These are phyloP conservation scores for Phytophthora aleatoria DNA, from an alignment of 352 stramenopile species.

Conservation along the genomic window DNA sequence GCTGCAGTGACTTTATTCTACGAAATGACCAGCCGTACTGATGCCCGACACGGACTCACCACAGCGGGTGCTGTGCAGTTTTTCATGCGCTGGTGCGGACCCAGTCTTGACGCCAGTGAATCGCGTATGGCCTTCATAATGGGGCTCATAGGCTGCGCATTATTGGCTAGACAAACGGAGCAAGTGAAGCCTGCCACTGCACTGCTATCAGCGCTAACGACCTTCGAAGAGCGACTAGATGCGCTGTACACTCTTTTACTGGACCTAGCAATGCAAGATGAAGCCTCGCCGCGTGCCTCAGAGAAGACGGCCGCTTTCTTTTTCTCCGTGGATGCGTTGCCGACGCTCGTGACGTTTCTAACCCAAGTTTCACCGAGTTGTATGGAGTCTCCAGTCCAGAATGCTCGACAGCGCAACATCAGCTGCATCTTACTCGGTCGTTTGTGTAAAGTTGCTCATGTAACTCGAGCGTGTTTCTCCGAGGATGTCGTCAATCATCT, in stretches of 20 bases:
- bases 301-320: constrained; percentile 49
- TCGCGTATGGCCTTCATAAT: constrained; percentile 46
- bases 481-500: constrained; percentile 69
- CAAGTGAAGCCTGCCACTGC: constrained; percentile 17
- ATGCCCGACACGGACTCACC: constrained; percentile 66
- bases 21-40: constrained; percentile 52
- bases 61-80: constrained; percentile 59
- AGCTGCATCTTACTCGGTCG: constrained; percentile 71
- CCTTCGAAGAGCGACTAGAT: constrained; percentile 40
- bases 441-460: constrained; percentile 46
- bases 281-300: constrained; percentile 11
- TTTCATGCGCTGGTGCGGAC: constrained; percentile 51
- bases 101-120: constrained; percentile 32
- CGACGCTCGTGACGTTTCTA: constrained; percentile 55
- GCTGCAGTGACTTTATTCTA: constrained; percentile 61
- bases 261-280: constrained; percentile 44
- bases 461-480: constrained; percentile 52
- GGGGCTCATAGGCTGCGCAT: constrained; percentile 50
- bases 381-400: constrained; percentile 60
- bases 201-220: constrained; percentile 40
- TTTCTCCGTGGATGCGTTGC: constrained; percentile 44
- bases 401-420: constrained; percentile 59
- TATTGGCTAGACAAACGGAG: constrained; percentile 54
- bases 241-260: constrained; percentile 55
- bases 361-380: constrained; percentile 56